Evolutionary conservation across 2,329 filamentous ascomycete species (phyloP).

Genomic region (Calonectria multiphialidica): DNA sequence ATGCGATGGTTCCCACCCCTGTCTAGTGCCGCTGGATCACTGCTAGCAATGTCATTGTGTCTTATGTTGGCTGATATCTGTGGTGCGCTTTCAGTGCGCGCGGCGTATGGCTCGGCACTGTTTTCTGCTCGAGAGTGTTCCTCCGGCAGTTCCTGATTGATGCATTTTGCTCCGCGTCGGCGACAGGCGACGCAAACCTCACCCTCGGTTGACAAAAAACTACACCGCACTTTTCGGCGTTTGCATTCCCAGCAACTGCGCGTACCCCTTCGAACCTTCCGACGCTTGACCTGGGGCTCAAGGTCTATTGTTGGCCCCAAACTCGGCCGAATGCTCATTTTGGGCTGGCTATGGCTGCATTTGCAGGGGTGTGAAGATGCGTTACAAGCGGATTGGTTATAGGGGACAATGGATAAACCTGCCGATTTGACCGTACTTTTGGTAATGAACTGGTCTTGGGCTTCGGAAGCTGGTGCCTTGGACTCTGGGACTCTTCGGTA

Average conservation of each 20-base stretch:
- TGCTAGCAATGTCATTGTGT: not conserved
- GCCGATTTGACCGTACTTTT: not conserved
- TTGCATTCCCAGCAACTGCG: slow-evolving; percentile 25
- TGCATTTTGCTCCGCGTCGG: slow-evolving; percentile 7
- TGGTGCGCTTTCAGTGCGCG: too few species aligned
- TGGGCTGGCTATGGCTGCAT: not conserved
- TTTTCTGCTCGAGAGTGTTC: not conserved
- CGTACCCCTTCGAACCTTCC: slow-evolving; percentile 20
- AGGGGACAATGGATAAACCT: not conserved
- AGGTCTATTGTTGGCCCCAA: not conserved
- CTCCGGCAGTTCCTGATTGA: slow-evolving; percentile 12
- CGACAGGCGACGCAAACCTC: not conserved
- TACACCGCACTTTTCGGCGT: slow-evolving; percentile 19
- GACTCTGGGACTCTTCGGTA: not conserved
- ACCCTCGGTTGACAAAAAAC: not conserved
- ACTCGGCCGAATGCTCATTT: not conserved
- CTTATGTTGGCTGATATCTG: not conserved
- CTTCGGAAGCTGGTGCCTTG: not conserved
- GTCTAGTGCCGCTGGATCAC: not conserved
- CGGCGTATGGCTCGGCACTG: too few species aligned
- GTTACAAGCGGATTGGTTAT: not conserved
- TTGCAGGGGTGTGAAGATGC: not conserved
- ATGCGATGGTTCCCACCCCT: not conserved
- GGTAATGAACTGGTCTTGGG: not conserved
- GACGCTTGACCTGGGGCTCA: not conserved